These are phyloP conservation scores for Dothistroma septosporum DNA, from an alignment of 2,329 filamentous ascomycete genomes.

Conservation along the genomic window DNA sequence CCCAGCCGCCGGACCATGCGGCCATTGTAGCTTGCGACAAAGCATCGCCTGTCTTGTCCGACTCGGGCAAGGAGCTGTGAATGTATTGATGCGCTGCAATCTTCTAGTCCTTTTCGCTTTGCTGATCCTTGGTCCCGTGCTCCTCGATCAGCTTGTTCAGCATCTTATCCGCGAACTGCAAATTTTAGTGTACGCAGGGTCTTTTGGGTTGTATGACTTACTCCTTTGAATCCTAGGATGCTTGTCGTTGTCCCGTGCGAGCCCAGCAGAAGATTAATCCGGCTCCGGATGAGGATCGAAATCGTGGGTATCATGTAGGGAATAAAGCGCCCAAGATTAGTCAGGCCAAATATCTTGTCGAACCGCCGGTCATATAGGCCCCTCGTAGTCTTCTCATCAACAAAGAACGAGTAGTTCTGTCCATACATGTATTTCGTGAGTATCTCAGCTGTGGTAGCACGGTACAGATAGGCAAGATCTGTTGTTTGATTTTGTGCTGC, in stretches of 20 bases:
- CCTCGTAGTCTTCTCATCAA: conserved; percentile 12
- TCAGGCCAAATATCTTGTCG: conserved; percentile 13
- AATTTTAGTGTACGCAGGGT: neutral
- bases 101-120: conserved; percentile 6
- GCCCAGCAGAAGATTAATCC: neutral
- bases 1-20: conserved; percentile 13
- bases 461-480: conserved; percentile 11
- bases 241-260: conserved; percentile 5
- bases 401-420: conserved; percentile 13
- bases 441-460: conserved; percentile 11
- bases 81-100: conserved; percentile 9
- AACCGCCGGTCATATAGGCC: conserved; percentile 10
- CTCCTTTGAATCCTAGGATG: conserved; percentile 7
- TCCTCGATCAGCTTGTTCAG: conserved; percentile 8
- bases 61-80: conserved; percentile 7
- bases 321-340: conserved; percentile 11
- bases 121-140: conserved; percentile 5
- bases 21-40: conserved; percentile 8
- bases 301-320: conserved; percentile 6
- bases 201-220: neutral
- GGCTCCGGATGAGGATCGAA: conserved; percentile 4
- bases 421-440: conserved; percentile 14
- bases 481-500: neutral
- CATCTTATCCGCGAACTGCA: conserved; percentile 11
- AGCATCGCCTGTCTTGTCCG: conserved; percentile 6